Evolutionary conservation across 139 green algal genomes (phyloP).

Genomic region (Raphidocelis subcapitata): DNA sequence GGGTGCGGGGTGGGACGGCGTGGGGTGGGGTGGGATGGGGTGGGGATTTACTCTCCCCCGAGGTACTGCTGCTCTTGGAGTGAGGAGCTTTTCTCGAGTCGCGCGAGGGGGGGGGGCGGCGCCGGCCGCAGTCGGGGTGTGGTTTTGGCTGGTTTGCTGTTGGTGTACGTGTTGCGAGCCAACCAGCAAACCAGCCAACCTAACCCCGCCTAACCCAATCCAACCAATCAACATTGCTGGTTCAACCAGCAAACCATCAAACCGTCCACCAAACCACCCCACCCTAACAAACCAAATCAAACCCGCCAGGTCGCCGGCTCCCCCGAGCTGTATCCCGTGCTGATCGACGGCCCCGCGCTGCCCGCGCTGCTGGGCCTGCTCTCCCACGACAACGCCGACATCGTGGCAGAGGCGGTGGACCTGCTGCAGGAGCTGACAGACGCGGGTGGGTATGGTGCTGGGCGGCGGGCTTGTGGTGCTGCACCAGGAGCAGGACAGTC

Average conservation of each 20-base stretch:
- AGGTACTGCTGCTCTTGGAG: not conserved
- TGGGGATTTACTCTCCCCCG: too few species aligned
- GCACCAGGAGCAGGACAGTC: not conserved
- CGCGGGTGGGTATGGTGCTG: constrained; percentile 45
- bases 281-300: not conserved
- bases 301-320: too few species aligned
- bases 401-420: constrained; percentile 73
- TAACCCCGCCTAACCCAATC: too few species aligned
- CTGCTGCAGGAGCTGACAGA: constrained; percentile 92
- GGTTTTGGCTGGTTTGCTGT: too few species aligned
- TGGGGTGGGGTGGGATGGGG: too few species aligned
- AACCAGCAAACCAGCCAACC: too few species aligned
- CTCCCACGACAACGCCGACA: constrained; percentile 94
- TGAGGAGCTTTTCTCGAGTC: not conserved
- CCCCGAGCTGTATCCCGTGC: constrained; percentile 85
- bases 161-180: too few species aligned
- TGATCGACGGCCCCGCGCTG: constrained; percentile 69
- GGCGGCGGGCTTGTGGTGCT: not conserved
- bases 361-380: constrained; percentile 79
- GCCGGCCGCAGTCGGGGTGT: too few species aligned
- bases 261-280: constrained; percentile 2
- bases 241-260: too few species aligned
- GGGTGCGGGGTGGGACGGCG: not conserved
- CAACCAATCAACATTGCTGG: too few species aligned
- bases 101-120: too few species aligned